phyloP scores from a whole-genome alignment of 495 filamentous ascomycete genomes.

The Lichenothelia convexa region DNA sequence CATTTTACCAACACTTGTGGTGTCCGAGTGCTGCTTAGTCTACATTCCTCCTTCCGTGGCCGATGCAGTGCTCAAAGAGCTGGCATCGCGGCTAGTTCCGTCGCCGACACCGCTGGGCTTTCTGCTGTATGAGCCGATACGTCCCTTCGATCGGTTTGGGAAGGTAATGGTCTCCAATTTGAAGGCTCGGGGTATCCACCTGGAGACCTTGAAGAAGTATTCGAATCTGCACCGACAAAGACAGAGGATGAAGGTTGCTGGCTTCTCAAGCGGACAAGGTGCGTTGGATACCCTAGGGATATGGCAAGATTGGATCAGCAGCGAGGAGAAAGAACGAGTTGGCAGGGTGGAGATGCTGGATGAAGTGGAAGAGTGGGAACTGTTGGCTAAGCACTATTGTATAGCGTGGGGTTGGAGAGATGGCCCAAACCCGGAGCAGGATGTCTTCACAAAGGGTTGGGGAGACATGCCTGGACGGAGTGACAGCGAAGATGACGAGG shows the following conservation, averaged over 20 bases:
- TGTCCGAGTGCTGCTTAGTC: constrained; percentile 88
- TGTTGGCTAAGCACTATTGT: constrained; percentile 80
- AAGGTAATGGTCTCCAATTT: constrained; percentile 83
- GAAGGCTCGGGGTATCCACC: constrained; percentile 59
- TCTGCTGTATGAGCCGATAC: constrained; percentile 77
- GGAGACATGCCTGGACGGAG: constrained; percentile 12
- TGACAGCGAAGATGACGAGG: constrained; percentile 3
- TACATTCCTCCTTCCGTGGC: constrained; percentile 55
- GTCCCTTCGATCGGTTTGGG: constrained; percentile 70
- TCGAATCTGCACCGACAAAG: constrained; percentile 45
- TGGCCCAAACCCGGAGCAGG: too few species aligned
- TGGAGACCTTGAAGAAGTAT: constrained; percentile 66
- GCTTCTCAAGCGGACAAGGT: constrained; percentile 32
- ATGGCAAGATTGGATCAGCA: constrained; percentile 54
- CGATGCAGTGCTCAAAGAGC: constrained; percentile 43
- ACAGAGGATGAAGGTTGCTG: constrained; percentile 42
- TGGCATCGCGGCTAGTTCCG: constrained; percentile 35
- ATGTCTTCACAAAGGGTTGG: too few species aligned
- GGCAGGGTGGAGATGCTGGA: constrained; percentile 71
- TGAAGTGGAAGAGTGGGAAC: constrained; percentile 86
- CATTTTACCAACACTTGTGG: constrained; percentile 54
- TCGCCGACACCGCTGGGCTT: constrained; percentile 33
- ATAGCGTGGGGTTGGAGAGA: constrained; percentile 69
- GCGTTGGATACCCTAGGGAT: constrained; percentile 55
- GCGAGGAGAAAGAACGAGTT: constrained; percentile 64